phyloP scores from a whole-genome alignment of 106 monocot species.

The Platanthera zijinensis region DNA sequence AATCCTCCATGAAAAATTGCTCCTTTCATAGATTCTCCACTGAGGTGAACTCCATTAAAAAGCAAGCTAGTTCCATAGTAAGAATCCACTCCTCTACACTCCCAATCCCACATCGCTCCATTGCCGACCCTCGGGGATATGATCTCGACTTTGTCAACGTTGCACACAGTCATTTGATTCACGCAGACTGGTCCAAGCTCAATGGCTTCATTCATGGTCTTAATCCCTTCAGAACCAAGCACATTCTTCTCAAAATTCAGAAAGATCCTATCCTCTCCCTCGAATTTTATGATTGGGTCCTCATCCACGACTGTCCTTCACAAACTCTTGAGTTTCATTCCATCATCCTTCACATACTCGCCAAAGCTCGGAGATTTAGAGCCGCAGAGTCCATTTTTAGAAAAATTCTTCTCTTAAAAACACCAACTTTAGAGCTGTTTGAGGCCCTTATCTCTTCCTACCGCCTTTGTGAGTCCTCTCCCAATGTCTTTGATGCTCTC shows the following conservation, averaged over 20 bases:
- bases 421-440: constrained; percentile 33
- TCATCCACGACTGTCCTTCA: constrained; percentile 26
- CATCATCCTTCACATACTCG: constrained; percentile 56
- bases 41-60: neutral
- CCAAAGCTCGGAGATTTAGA: constrained; percentile 30
- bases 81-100: constrained; percentile 1
- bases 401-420: constrained; percentile 18
- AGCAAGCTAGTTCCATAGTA: neutral
- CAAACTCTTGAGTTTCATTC: constrained; percentile 28
- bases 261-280: constrained; percentile 67
- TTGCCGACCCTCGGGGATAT: constrained; percentile 28
- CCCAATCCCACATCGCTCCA: constrained; percentile 54
- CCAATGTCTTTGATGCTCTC: constrained; percentile 57
- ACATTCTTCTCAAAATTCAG: constrained; percentile 37
- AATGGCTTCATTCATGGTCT: constrained; percentile 29
- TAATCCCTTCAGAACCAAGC: constrained; percentile 35
- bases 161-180: constrained; percentile 48
- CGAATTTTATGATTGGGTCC: constrained; percentile 38
- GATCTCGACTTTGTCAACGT: constrained; percentile 46
- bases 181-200: constrained; percentile 45
- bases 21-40: neutral
- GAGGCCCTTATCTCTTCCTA: constrained; percentile 47
- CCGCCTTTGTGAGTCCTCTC: constrained; percentile 51
- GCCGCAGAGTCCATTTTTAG: constrained; percentile 44
- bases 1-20: constrained; percentile 7